These are phyloP conservation scores for Cymbidium sinense DNA, from an alignment of 106 monocot genomes.

Conservation along the genomic window DNA sequence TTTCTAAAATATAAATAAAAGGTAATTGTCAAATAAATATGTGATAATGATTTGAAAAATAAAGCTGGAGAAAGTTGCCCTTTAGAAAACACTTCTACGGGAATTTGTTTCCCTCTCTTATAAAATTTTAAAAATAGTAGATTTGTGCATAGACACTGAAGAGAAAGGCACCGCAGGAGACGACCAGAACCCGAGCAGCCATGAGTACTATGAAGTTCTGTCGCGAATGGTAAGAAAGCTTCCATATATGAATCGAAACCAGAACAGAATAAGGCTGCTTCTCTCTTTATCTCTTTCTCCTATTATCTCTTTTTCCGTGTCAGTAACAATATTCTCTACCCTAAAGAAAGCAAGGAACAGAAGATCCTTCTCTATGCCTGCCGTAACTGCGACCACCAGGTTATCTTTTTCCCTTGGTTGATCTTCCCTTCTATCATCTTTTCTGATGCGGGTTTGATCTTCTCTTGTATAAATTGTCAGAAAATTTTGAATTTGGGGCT, in stretches of 20 bases:
- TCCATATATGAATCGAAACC: neutral
- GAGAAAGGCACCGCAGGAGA: neutral
- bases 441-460: too few species aligned
- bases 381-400: conserved; percentile 32
- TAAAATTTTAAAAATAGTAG: too few species aligned
- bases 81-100: too few species aligned
- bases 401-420: neutral
- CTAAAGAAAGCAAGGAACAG: conserved; percentile 26
- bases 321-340: conserved; percentile 33
- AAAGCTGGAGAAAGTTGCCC: too few species aligned
- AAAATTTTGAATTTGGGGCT: neutral
- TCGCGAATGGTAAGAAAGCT: conserved; percentile 12
- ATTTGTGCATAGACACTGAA: too few species aligned
- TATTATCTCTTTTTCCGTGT: neutral
- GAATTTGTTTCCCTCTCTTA: too few species aligned
- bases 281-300: too few species aligned
- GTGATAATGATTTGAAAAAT: too few species aligned
- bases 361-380: conserved; percentile 35
- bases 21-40: too few species aligned
- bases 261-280: neutral
- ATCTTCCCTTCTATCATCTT: neutral
- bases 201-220: conserved; percentile 27
- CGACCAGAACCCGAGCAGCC: neutral
- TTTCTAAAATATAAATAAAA: too few species aligned
- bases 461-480: neutral